Evolutionary conservation across 768 basidiomycete genomes (phyloP), one percentile per base, ranked within the genome.

Genomic region (Phylloporus scabripes): DNA sequence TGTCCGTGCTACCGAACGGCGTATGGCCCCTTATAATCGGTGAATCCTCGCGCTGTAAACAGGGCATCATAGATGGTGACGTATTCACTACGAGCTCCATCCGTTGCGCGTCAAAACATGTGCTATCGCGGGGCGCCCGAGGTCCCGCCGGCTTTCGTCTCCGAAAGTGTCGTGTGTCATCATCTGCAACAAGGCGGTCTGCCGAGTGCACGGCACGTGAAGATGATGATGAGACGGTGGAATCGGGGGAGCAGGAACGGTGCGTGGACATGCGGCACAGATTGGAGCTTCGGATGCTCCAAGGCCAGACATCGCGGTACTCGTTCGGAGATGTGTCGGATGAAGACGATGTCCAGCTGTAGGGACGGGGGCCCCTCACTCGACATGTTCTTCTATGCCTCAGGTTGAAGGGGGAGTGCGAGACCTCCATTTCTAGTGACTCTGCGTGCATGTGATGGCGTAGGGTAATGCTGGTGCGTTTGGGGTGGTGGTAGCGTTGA

Each of bases 321-420:
- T 54, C 63, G 3, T 41, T 52, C 7, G 6, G 43, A 26, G 53
- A 45, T 1, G 60, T 51, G 18, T 61, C 59, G 3, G 51, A 45
- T 4, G 51, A 47, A 24, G 50, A 40, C 9, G 60, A 47, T 18
- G 51, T 17, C 58, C 58, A 63, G 53, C 65, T 66, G 39, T 47
- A 58, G 24, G 65, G 67, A 42, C 65, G 65, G 17, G 67, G 65
- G 20, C 65, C 65, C 43, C 53, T 58, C 14, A 67, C 49, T 44
- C 57, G 59, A 26, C 42, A 32, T 11, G 55, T 46, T 24, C 17
- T 61, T 42, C 53, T 47, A 14, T 14, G 54, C n/a, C 23, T 20
- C 15, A 53, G 42, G 2, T 51, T 18, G 4, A 42, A 42, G 33
- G 54, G 53, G 15, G 51, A 39, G 1, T 40, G 44, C 15, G 52